Percentiles rank a stretch among this genome's conserved stretches.
Evolutionary conservation across 1,139 yeast genomes (phyloP).

Genomic region (Protomyces macrosporus): DNA sequence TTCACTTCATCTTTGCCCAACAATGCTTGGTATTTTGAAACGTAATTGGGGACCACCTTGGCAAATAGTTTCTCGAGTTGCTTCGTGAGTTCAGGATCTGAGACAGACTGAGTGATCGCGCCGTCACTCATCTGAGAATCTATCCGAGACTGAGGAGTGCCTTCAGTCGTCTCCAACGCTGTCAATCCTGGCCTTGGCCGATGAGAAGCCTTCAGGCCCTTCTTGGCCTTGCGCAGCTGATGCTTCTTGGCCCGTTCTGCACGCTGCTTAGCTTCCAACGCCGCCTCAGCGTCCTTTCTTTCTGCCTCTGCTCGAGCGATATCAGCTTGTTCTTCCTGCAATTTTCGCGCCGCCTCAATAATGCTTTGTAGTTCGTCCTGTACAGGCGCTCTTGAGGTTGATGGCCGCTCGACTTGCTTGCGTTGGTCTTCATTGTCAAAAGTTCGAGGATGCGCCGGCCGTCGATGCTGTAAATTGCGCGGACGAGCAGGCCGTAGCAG

Average conservation of each 20-base stretch:
- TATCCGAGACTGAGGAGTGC: too few species aligned
- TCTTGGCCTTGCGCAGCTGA: conserved; percentile 22
- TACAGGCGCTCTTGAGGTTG: conserved; percentile 19
- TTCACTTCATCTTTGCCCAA: conserved; percentile 71
- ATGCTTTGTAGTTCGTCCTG: conserved; percentile 40
- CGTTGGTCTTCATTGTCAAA: neutral
- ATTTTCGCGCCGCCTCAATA: conserved; percentile 43
- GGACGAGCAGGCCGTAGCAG: neutral
- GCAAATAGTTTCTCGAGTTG: conserved; percentile 50
- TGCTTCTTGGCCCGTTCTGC: conserved; percentile 20
- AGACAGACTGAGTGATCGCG: neutral
- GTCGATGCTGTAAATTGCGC: neutral
- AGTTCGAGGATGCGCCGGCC: neutral
- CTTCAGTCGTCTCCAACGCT: too few species aligned
- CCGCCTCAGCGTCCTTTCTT: conserved; percentile 31
- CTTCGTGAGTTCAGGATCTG: neutral
- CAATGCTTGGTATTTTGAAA: conserved; percentile 54
- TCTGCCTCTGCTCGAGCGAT: conserved; percentile 32
- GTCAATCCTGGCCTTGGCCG: neutral
- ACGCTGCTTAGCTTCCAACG: conserved; percentile 19
- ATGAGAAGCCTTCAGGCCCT: conserved; percentile 3
- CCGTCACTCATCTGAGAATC: neutral
- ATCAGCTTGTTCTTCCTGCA: conserved; percentile 36
- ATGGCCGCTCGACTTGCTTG: neutral
- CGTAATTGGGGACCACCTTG: conserved; percentile 67